Conservation (phyloP, 306 rosid genomes). For the Malus asiatica region DNA sequence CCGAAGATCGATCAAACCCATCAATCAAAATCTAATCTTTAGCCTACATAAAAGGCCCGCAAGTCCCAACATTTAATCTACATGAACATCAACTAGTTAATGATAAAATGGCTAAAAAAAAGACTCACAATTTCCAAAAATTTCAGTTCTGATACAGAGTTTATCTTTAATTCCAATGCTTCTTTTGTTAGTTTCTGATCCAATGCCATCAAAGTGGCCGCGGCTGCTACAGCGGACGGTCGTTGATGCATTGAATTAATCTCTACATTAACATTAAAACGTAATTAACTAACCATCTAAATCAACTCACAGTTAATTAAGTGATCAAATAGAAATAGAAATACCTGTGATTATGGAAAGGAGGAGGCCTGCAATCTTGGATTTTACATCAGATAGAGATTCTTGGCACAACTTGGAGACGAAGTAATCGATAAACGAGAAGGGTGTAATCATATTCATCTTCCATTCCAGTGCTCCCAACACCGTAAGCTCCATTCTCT, state of each 20-base stretch:
- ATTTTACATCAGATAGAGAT: conserved; percentile 26
- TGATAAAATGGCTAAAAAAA: neutral
- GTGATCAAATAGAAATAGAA: neutral
- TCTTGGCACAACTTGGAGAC: conserved; percentile 36
- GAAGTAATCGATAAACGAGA: conserved; percentile 59
- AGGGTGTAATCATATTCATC: conserved; percentile 58
- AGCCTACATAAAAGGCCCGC: neutral
- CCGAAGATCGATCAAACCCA: neutral
- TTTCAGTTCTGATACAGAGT: conserved; percentile 33
- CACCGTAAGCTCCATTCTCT: conserved; percentile 74
- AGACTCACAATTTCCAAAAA: conserved; percentile 7
- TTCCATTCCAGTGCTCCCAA: conserved; percentile 66
- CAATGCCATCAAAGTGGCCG: conserved; percentile 54
- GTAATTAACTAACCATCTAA: neutral
- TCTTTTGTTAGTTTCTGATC: conserved; percentile 43
- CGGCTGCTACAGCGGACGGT: conserved; percentile 73
- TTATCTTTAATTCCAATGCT: conserved; percentile 49
- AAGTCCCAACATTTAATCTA: neutral
- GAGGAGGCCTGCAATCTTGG: conserved; percentile 37
- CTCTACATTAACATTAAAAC: conserved; percentile 37
- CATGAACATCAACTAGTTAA: neutral
- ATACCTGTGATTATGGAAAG: conserved; percentile 46
- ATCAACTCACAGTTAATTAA: neutral
- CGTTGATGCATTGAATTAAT: conserved; percentile 45
- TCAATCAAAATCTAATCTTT: neutral